These are phyloP conservation scores for Bocquillonia castaneifolia DNA, from an alignment of 441 rosid species.

Conservation along the genomic window DNA sequence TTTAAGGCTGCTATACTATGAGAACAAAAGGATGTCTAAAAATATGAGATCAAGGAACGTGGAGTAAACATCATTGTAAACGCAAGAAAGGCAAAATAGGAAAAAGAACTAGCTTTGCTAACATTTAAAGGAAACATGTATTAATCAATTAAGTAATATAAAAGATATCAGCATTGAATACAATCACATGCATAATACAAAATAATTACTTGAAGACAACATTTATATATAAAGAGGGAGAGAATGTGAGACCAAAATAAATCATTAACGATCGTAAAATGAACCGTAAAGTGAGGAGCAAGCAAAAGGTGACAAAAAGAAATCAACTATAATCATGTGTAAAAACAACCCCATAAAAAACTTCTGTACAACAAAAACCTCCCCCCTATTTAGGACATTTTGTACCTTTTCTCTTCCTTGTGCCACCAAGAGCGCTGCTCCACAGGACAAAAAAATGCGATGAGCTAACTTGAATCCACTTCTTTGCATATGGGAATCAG, in stretches of 20 bases:
- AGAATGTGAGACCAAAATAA: not conserved
- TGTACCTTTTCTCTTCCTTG: not conserved
- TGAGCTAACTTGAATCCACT: constrained; percentile 1
- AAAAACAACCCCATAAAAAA: constrained; percentile 1
- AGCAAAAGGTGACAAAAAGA: not conserved
- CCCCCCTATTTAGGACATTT: not conserved
- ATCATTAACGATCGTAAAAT: not conserved
- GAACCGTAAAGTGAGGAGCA: not conserved
- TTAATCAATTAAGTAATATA: not conserved
- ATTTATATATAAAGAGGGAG: not conserved
- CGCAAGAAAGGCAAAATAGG: not conserved
- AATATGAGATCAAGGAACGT: not conserved
- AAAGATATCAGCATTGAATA: not conserved
- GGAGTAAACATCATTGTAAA: not conserved
- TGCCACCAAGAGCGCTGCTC: not conserved
- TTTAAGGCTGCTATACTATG: no score
- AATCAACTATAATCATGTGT: not conserved
- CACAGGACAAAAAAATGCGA: not conserved
- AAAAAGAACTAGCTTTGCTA: not conserved
- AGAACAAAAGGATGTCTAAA: not conserved
- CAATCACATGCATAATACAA: not conserved
- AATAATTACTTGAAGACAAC: not conserved
- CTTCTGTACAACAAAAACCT: constrained; percentile 23
- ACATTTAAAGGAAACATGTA: not conserved
- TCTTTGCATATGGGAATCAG: not conserved